phyloP scores from a whole-genome alignment of 805 yeast genomes.

The Starmera dryadoides region DNA sequence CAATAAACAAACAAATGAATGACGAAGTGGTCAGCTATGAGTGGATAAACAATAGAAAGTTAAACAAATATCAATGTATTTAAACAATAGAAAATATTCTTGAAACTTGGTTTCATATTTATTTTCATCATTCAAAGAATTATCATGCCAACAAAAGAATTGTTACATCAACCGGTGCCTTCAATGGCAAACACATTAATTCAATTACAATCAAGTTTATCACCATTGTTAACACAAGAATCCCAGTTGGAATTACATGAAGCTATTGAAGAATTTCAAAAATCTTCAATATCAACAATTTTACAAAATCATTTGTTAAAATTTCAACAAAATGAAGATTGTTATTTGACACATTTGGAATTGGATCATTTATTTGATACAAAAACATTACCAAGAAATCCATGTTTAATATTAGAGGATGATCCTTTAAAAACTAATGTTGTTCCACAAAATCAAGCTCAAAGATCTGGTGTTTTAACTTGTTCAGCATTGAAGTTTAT shows the following conservation, averaged over 20 bases:
- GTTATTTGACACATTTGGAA: constrained; percentile 46
- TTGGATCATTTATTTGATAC: constrained; percentile 31
- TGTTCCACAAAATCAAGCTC: constrained; percentile 54
- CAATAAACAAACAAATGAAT: too few species aligned
- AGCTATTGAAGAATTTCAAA: constrained; percentile 38
- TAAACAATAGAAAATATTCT: too few species aligned
- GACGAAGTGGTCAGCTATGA: too few species aligned
- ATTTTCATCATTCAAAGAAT: too few species aligned
- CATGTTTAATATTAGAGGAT: constrained; percentile 65
- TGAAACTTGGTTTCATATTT: too few species aligned
- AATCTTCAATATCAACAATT: constrained; percentile 31
- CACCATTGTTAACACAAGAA: constrained; percentile 40
- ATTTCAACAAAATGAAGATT: constrained; percentile 34
- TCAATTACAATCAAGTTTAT: constrained; percentile 47
- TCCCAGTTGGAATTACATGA: constrained; percentile 24
- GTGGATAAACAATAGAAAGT: too few species aligned
- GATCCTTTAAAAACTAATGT: constrained; percentile 47
- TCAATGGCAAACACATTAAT: constrained; percentile 38
- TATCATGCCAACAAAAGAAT: neutral
- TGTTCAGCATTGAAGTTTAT: constrained; percentile 63
- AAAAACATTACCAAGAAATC: constrained; percentile 61
- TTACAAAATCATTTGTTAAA: constrained; percentile 49
- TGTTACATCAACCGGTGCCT: constrained; percentile 64
- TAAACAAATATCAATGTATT: too few species aligned
- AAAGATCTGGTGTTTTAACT: constrained; percentile 59